Conservation (phyloP, 257 asterid genomes). For the Schizonepeta tenuifolia region DNA sequence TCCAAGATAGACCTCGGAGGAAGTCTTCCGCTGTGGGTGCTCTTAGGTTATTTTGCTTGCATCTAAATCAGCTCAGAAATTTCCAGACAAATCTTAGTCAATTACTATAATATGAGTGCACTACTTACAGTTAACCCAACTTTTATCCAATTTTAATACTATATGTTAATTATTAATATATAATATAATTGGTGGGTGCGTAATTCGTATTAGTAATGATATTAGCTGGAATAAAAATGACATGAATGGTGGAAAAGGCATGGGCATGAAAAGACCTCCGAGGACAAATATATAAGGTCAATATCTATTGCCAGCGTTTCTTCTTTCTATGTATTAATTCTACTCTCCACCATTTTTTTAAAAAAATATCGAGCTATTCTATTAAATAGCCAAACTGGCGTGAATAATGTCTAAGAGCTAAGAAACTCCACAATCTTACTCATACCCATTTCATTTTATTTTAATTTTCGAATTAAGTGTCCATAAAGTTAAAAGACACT, state of each 20-base stretch:
- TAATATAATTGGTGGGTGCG: constrained; percentile 18
- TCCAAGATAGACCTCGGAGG: no score
- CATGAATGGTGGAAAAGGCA: constrained; percentile 1
- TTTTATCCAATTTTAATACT: background rate
- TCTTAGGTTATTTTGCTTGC: background rate
- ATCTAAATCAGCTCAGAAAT: background rate
- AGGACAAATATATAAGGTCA: constrained; percentile 9
- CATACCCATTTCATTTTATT: background rate
- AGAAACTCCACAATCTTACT: no score
- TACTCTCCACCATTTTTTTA: background rate
- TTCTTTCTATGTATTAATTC: background rate
- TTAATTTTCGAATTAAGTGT: background rate
- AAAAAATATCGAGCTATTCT: no score
- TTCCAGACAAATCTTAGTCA: constrained; percentile 3
- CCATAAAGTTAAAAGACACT: background rate
- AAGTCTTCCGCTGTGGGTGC: no score
- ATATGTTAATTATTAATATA: background rate
- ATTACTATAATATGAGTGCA: background rate
- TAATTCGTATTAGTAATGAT: constrained; percentile 25
- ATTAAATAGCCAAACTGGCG: no score
- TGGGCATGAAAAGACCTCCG: constrained; percentile 21
- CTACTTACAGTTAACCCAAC: background rate
- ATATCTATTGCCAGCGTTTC: background rate
- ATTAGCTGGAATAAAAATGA: constrained; percentile 24
- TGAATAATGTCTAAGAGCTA: no score